Base-by-base conservation (phyloP, 371 early-diverging fungal genomes). In the Chytridiales sp. region DNA sequence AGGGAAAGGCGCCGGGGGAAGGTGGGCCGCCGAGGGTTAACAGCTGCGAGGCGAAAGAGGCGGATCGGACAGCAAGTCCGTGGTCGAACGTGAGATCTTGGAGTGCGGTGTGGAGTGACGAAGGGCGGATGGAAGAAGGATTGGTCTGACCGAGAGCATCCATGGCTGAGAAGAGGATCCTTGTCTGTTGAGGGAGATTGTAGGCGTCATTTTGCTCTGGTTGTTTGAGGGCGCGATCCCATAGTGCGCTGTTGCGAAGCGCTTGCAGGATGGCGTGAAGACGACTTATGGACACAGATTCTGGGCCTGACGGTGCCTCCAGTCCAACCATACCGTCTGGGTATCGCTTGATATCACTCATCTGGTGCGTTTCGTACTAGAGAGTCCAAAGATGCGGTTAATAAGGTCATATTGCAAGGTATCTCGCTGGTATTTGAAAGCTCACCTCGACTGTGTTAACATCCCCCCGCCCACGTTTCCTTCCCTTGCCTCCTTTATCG, bases 321-420 rank as follows among this genome's bases (percentile, higher is more conserved):
- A 46, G 46, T 9, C 46, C 46, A 8, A 46, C 24, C 46, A 46
- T 22, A 19, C 46, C 46, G 24, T 46, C n/a, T n/a, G n/a, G n/a
- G n/a, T n/a, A n/a, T n/a, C n/a, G n/a, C n/a, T n/a, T n/a, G n/a
- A n/a, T n/a, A n/a, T n/a, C n/a, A n/a, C n/a, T n/a, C n/a, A n/a
- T n/a, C n/a, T n/a, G n/a, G n/a, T n/a, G n/a, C n/a, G n/a, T n/a
- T n/a, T n/a, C n/a, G n/a, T n/a, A n/a, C n/a, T n/a, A n/a, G n/a
- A n/a, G n/a, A n/a, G n/a, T n/a, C n/a, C n/a, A n/a, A n/a, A n/a
- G n/a, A n/a, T n/a, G n/a, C n/a, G n/a, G n/a, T n/a, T n/a, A n/a
- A n/a, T n/a, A n/a, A n/a, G n/a, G n/a, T n/a, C n/a, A n/a, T n/a
- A n/a, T n/a, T n/a, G n/a, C n/a, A n/a, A n/a, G n/a, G n/a, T n/a